phyloP scores from a whole-genome alignment of 352 stramenopile species.

The Globisporangium cystogenes region DNA sequence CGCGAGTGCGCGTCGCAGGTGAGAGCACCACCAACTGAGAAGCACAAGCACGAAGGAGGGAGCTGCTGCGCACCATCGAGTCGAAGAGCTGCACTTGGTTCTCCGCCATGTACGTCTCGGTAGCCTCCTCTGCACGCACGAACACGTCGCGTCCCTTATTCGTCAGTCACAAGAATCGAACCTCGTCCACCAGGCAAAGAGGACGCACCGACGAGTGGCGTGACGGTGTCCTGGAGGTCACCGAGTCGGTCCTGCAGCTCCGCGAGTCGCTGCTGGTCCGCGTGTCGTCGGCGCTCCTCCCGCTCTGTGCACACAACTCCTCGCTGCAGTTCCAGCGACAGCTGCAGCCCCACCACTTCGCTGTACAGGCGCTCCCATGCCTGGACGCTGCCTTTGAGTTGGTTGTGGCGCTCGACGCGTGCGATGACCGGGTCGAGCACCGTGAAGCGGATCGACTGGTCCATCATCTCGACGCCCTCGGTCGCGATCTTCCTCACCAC shows the following conservation, averaged over 20 bases:
- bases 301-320: conserved; percentile 21
- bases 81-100: conserved; percentile 51
- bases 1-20: too few species aligned
- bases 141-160: neutral
- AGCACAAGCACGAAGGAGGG: neutral
- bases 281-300: conserved; percentile 31
- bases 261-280: conserved; percentile 27
- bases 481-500: conserved; percentile 50
- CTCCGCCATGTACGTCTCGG: conserved; percentile 20
- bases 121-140: conserved; percentile 28
- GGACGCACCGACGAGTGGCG: conserved; percentile 30
- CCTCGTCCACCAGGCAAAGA: neutral
- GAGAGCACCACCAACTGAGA: too few species aligned
- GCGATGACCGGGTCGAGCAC: conserved; percentile 57
- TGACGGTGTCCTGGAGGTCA: conserved; percentile 28
- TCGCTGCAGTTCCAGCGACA: conserved; percentile 24
- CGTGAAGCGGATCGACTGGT: conserved; percentile 77
- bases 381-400: conserved; percentile 33
- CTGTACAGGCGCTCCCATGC: conserved; percentile 21
- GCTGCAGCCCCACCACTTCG: conserved; percentile 21
- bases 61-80: conserved; percentile 37
- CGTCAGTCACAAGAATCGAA: too few species aligned
- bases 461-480: conserved; percentile 53
- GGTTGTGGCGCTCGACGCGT: conserved; percentile 42
- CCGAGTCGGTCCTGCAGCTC: conserved; percentile 34